These are phyloP conservation scores for Musa itinerans DNA, from an alignment of 176 grass and related monocot species.

Conservation along the genomic window DNA sequence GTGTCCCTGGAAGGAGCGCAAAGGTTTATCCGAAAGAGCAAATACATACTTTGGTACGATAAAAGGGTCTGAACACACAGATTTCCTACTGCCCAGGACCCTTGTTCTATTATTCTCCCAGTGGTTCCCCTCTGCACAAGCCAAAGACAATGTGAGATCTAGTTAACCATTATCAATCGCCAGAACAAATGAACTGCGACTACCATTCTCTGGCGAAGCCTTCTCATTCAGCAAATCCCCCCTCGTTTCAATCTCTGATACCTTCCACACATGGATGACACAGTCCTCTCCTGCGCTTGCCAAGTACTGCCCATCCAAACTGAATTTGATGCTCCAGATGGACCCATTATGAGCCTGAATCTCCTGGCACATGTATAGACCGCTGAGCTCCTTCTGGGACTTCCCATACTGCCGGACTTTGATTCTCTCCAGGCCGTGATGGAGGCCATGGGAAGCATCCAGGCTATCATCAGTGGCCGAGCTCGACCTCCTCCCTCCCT, in stretches of 20 bases:
- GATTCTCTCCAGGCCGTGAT: constrained; percentile 43
- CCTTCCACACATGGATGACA: constrained; percentile 91
- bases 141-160: constrained; percentile 40
- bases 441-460: constrained; percentile 36
- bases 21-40: constrained; percentile 67
- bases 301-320: constrained; percentile 63
- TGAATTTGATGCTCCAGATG: constrained; percentile 87
- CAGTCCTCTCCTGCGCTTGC: constrained; percentile 89
- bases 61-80: constrained; percentile 35
- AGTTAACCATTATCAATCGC: constrained; percentile 44
- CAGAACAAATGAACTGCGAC: constrained; percentile 51
- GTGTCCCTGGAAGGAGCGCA: constrained; percentile 74
- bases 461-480: constrained; percentile 91
- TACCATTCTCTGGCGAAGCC: constrained; percentile 38
- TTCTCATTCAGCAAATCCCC: constrained; percentile 23
- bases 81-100: constrained; percentile 38
- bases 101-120: constrained; percentile 67
- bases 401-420: constrained; percentile 76
- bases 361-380: constrained; percentile 82
- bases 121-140: constrained; percentile 33
- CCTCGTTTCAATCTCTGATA: constrained; percentile 48
- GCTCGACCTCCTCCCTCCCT: constrained; percentile 73
- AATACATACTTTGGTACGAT: constrained; percentile 81
- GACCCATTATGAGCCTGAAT: constrained; percentile 75
- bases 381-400: constrained; percentile 78